These are phyloP conservation scores for Aspergillus quadrilineatus DNA, from an alignment of 2,329 filamentous ascomycete species.

Conservation along the genomic window DNA sequence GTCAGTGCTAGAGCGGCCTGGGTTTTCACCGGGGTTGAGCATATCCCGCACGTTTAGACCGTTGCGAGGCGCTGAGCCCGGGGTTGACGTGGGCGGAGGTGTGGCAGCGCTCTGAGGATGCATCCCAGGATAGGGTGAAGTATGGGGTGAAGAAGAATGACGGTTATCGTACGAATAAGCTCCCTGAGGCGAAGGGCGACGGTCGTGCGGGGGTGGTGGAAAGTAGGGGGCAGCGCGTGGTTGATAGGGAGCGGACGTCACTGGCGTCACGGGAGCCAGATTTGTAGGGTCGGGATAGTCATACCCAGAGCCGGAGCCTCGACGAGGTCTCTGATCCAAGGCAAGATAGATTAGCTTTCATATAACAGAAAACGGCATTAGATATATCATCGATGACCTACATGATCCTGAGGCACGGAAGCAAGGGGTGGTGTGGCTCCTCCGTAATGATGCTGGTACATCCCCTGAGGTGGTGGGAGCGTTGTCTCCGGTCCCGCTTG, in stretches of 20 bases:
- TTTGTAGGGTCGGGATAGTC: constrained; percentile 50
- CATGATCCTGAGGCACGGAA: constrained; percentile 46
- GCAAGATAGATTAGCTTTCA: constrained; percentile 14
- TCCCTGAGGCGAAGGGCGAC: constrained; percentile 47
- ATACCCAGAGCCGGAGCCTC: constrained; percentile 45
- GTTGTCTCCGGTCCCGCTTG: constrained; percentile 34
- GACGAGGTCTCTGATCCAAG: constrained; percentile 39
- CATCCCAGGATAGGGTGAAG: constrained; percentile 40
- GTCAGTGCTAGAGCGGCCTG: constrained; percentile 47
- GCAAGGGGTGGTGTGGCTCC: constrained; percentile 38
- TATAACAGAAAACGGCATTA: not conserved
- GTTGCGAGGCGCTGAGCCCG: constrained; percentile 34
- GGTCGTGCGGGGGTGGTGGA: constrained; percentile 37
- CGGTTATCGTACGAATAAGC: constrained; percentile 44
- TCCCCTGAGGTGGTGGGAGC: constrained; percentile 41
- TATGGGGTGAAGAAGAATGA: constrained; percentile 45
- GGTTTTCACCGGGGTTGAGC: constrained; percentile 44
- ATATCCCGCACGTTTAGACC: constrained; percentile 51
- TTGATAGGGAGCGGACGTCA: constrained; percentile 45
- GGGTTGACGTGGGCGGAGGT: constrained; percentile 35
- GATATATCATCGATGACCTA: constrained; percentile 39
- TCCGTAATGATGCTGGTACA: constrained; percentile 42
- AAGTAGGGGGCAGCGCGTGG: constrained; percentile 43
- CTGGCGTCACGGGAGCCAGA: constrained; percentile 48
- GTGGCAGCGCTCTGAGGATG: constrained; percentile 32